phyloP scores from a whole-genome alignment of 352 stramenopile species.

The Globisporangium takayamanum region DNA sequence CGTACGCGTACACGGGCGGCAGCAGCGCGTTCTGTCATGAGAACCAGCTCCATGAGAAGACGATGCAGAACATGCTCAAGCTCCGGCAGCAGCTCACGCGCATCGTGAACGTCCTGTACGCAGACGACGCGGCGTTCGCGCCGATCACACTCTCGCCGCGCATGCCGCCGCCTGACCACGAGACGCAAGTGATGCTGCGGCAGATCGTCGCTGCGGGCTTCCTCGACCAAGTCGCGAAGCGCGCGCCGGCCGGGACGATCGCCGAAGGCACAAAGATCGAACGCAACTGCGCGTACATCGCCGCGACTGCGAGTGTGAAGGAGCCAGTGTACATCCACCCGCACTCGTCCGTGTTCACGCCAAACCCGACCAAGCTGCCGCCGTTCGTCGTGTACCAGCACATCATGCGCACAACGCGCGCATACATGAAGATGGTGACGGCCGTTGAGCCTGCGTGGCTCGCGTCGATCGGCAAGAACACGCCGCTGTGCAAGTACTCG shows the following conservation, averaged over 20 bases:
- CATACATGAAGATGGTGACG: conserved; percentile 97
- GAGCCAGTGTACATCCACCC: conserved; percentile 83
- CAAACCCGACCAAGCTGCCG: conserved; percentile 55
- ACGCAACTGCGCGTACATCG: conserved; percentile 74
- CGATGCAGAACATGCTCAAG: conserved; percentile 86
- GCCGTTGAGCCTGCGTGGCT: conserved; percentile 97
- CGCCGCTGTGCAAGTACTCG: conserved; percentile 66
- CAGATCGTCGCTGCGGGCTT: conserved; percentile 80
- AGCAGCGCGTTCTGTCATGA: conserved; percentile 60
- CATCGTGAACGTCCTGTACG: conserved; percentile 73
- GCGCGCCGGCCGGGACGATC: conserved; percentile 61
- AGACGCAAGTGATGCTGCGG: conserved; percentile 51
- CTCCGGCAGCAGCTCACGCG: conserved; percentile 76
- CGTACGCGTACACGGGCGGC: conserved; percentile 67
- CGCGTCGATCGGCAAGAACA: conserved; percentile 64
- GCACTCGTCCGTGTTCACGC: conserved; percentile 77
- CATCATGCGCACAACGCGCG: conserved; percentile 67
- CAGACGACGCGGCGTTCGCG: conserved; percentile 23
- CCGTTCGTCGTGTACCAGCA: conserved; percentile 73
- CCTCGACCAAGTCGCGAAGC: conserved; percentile 78
- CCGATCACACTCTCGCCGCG: conserved; percentile 45
- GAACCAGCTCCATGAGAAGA: conserved; percentile 82
- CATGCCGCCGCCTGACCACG: conserved; percentile 58
- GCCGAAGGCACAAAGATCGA: conserved; percentile 78
- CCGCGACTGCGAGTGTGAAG: conserved; percentile 43